Conservation (phyloP, 176 grass and related monocot genomes). For the Rhipidocladum racemiflorum region DNA sequence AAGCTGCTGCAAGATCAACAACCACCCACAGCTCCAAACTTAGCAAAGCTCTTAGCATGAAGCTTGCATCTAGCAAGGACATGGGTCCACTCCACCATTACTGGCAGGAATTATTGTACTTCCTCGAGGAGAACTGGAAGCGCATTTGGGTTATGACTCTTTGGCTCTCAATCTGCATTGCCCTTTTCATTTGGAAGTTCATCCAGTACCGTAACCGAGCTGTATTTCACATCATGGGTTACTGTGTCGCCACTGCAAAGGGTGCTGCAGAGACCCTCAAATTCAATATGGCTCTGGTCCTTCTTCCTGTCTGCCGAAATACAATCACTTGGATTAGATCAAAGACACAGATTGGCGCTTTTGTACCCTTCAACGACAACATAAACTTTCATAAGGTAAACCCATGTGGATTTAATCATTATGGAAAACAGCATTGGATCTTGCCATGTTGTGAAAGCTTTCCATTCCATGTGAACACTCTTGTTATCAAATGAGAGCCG, state of each 20-base stretch:
- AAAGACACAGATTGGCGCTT: conserved; percentile 69
- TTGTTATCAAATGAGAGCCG: neutral
- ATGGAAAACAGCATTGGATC: neutral
- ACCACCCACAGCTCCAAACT: conserved; percentile 74
- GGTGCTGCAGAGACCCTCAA: conserved; percentile 83
- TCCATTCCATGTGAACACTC: neutral
- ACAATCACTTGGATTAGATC: conserved; percentile 82
- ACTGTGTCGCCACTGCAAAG: conserved; percentile 75
- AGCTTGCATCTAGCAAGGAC: conserved; percentile 55
- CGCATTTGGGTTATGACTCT: conserved; percentile 77
- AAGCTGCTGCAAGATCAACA: conserved; percentile 50
- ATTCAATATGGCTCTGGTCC: conserved; percentile 83
- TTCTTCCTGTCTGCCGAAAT: conserved; percentile 76
- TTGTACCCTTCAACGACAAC: conserved; percentile 85
- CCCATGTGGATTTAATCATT: neutral
- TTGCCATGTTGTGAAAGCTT: neutral
- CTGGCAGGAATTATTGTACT: conserved; percentile 59
- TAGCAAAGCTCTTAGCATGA: conserved; percentile 85
- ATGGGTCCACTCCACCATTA: conserved; percentile 38
- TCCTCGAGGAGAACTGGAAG: conserved; percentile 88
- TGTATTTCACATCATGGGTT: conserved; percentile 78
- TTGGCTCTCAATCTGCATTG: conserved; percentile 70
- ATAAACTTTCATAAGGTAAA: conserved; percentile 86
- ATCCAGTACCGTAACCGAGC: conserved; percentile 76
- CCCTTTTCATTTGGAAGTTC: conserved; percentile 85